Percentiles rank a stretch among this genome's conserved stretches.
Evolutionary conservation across 2,329 filamentous ascomycete genomes (phyloP).

Genomic region (Aspergillus pseudoviridinutans): DNA sequence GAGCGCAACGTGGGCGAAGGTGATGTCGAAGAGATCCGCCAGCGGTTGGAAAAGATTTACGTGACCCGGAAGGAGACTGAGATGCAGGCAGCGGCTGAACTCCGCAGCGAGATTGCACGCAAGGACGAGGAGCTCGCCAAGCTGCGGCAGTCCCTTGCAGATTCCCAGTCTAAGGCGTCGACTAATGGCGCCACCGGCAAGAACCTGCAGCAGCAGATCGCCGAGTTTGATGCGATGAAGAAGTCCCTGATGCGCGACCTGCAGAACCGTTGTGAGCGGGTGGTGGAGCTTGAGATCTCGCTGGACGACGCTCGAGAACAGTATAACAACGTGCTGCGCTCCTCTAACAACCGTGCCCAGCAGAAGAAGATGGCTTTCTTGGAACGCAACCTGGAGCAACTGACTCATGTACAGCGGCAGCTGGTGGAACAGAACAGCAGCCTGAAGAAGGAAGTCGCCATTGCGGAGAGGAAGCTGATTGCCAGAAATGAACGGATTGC

Average conservation of each 20-base stretch:
- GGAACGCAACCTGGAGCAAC: constrained; percentile 94
- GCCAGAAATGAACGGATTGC: constrained; percentile 96
- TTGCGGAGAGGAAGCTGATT: constrained; percentile 94
- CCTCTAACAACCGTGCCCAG: constrained; percentile 95
- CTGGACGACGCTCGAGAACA: constrained; percentile 96
- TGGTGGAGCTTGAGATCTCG: constrained; percentile 96
- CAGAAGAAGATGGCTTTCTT: constrained; percentile 99
- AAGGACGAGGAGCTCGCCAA: constrained; percentile 79
- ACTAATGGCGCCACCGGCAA: constrained; percentile 64
- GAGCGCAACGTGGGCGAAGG: constrained; percentile 71
- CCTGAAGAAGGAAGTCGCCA: constrained; percentile 98
- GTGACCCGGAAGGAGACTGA: constrained; percentile 70
- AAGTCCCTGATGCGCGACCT: constrained; percentile 98
- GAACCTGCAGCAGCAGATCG: constrained; percentile 94
- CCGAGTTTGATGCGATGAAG: constrained; percentile 99
- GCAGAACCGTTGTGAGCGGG: constrained; percentile 95
- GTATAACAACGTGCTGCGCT: constrained; percentile 96
- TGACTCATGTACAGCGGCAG: constrained; percentile 95
- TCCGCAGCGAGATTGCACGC: constrained; percentile 70
- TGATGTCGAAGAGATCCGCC: constrained; percentile 82
- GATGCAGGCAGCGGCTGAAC: constrained; percentile 67
- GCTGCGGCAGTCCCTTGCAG: constrained; percentile 75
- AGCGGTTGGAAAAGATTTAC: constrained; percentile 71
- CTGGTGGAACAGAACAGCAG: constrained; percentile 96
- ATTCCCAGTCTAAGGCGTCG: constrained; percentile 52